phyloP scores from a whole-genome alignment of 495 filamentous ascomycete species.

The Podospora sp. region DNA sequence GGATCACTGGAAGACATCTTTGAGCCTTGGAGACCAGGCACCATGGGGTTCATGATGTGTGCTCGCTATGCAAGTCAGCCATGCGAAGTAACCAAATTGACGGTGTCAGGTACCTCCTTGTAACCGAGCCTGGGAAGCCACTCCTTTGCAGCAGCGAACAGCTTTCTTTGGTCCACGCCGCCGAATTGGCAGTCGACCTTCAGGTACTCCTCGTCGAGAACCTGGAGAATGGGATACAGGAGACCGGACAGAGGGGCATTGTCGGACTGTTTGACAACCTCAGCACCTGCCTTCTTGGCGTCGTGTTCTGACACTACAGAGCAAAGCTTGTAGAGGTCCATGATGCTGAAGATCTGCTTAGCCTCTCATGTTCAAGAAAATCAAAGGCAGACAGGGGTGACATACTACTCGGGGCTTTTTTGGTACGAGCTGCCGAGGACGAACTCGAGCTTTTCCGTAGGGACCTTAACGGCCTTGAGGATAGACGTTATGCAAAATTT shows the following conservation, averaged over 20 bases:
- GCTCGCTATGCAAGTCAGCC: conserved; percentile 54
- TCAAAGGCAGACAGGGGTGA: background rate
- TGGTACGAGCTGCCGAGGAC: conserved; percentile 88
- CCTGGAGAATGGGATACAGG: conserved; percentile 88
- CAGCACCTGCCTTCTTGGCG: conserved; percentile 83
- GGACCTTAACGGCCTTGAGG: conserved; percentile 69
- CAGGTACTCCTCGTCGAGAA: conserved; percentile 88
- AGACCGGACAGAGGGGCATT: conserved; percentile 76
- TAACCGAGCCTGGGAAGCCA: conserved; percentile 72
- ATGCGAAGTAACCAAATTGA: background rate
- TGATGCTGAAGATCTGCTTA: conserved; percentile 42
- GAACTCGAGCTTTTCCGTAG: conserved; percentile 78
- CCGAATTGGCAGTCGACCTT: conserved; percentile 81
- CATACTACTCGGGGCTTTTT: conserved; percentile 58
- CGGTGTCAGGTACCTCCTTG: conserved; percentile 48
- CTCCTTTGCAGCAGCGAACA: conserved; percentile 81
- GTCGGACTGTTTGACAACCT: conserved; percentile 87
- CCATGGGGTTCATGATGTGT: conserved; percentile 90
- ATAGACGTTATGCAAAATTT: conserved; percentile 63
- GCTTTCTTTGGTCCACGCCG: conserved; percentile 85
- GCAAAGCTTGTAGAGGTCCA: conserved; percentile 69
- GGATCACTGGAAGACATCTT: conserved; percentile 71
- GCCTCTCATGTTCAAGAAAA: background rate
- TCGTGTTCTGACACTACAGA: conserved; percentile 65
- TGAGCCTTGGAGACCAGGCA: conserved; percentile 77